phyloP scores from a whole-genome alignment of 2,329 filamentous ascomycete species.

The Calonectria pseudoreteaudii region DNA sequence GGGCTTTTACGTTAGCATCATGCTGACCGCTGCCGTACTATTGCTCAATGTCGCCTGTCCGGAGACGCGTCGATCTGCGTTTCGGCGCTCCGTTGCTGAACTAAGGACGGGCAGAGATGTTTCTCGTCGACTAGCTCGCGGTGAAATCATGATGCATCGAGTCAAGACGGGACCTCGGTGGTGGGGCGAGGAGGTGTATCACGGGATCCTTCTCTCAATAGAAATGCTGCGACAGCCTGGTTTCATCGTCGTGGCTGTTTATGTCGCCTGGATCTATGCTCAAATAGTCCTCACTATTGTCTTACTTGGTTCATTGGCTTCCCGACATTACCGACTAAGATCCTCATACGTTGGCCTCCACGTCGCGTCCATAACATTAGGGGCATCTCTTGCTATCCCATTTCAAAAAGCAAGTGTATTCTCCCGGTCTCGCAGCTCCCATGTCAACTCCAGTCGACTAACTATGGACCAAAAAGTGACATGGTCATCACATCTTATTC shows the following conservation, averaged over 20 bases:
- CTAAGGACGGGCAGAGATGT: conserved; percentile 65
- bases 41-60: conserved; percentile 78
- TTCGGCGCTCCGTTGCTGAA: conserved; percentile 75
- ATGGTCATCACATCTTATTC: conserved; percentile 79
- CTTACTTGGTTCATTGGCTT: conserved; percentile 78
- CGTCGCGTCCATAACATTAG: conserved; percentile 74
- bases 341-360: conserved; percentile 76
- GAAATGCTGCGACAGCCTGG: conserved; percentile 82
- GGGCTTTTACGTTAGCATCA: conserved; percentile 81
- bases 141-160: conserved; percentile 83
- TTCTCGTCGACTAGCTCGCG: conserved; percentile 72
- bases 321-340: conserved; percentile 72
- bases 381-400: conserved; percentile 76
- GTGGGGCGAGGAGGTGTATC: conserved; percentile 82
- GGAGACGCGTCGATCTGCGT: conserved; percentile 77
- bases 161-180: conserved; percentile 77
- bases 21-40: conserved; percentile 73
- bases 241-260: conserved; percentile 78
- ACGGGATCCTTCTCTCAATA: conserved; percentile 73
- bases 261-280: conserved; percentile 82
- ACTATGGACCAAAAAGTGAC: conserved; percentile 73
- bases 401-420: conserved; percentile 79
- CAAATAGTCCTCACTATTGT: conserved; percentile 80
- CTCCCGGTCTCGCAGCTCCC: conserved; percentile 71
- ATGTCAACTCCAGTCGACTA: conserved; percentile 73